Conservation (phyloP, 345 rosid species). For the Cardamine resedifolia region DNA sequence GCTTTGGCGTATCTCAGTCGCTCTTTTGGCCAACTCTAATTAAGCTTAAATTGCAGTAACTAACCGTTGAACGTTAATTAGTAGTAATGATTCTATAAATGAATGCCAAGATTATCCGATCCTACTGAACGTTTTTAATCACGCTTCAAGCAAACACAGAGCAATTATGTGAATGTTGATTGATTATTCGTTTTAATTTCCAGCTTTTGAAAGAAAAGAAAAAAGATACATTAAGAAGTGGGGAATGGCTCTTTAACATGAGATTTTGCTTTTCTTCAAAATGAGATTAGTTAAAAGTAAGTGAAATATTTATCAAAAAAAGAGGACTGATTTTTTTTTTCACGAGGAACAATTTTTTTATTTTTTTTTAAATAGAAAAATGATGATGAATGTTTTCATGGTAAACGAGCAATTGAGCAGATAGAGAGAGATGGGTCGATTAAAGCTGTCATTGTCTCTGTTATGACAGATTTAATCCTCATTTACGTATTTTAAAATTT, state of each 20-base stretch:
- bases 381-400: slow-evolving; percentile 9
- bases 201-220: neutral
- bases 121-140: neutral
- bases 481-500: neutral
- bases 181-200: neutral
- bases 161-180: neutral
- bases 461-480: slow-evolving; percentile 4
- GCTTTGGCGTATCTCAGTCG: slow-evolving; percentile 73
- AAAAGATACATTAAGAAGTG: neutral
- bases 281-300: neutral
- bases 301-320: neutral
- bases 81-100: neutral
- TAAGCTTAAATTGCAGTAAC: neutral
- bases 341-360: neutral
- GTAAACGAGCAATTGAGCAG: slow-evolving; percentile 15
- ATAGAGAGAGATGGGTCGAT: neutral
- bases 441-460: slow-evolving; percentile 11
- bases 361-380: neutral
- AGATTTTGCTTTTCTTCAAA: neutral
- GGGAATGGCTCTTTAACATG: neutral
- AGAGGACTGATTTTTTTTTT: neutral
- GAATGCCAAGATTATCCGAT: slow-evolving; percentile 4
- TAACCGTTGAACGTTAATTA: neutral
- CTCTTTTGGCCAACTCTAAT: slow-evolving; percentile 63
- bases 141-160: neutral